Evolutionary conservation across 257 asterid genomes (phyloP).

Genomic region (Verbena officinalis): DNA sequence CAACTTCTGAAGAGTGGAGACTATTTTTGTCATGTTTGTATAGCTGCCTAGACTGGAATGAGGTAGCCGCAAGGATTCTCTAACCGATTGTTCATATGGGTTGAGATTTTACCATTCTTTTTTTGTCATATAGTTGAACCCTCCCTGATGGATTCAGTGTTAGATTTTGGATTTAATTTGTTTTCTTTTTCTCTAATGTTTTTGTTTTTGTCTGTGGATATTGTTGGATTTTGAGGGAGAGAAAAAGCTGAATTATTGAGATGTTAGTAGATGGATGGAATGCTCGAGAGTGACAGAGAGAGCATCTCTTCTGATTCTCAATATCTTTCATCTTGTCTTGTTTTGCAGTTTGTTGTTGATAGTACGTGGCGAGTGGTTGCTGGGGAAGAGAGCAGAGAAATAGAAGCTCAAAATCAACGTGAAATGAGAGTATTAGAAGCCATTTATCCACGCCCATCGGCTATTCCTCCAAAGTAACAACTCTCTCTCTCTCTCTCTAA

Average conservation of each 20-base stretch:
- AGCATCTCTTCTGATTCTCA: constrained; percentile 18
- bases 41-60: constrained; percentile 3
- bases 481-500: constrained; percentile 19
- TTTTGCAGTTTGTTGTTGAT: constrained; percentile 58
- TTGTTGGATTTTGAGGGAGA: not conserved
- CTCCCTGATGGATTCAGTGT: not conserved
- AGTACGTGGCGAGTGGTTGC: constrained; percentile 68
- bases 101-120: not conserved
- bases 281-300: no score
- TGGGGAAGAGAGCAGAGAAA: constrained; percentile 87
- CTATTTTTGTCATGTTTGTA: constrained; percentile 11
- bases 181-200: not conserved
- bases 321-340: not conserved
- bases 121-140: not conserved
- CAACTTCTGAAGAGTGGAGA: not conserved
- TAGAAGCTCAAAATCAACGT: constrained; percentile 61
- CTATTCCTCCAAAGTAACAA: constrained; percentile 80
- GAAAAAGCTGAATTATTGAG: not conserved
- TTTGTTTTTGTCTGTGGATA: not conserved
- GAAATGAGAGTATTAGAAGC: constrained; percentile 90
- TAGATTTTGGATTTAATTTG: constrained; percentile 1
- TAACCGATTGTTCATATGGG: not conserved
- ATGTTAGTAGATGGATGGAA: constrained; percentile 2
- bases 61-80: not conserved
- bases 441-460: constrained; percentile 86